These are phyloP conservation scores for Penicillium sumatraense DNA, from an alignment of 2,329 filamentous ascomycete genomes.

Conservation along the genomic window DNA sequence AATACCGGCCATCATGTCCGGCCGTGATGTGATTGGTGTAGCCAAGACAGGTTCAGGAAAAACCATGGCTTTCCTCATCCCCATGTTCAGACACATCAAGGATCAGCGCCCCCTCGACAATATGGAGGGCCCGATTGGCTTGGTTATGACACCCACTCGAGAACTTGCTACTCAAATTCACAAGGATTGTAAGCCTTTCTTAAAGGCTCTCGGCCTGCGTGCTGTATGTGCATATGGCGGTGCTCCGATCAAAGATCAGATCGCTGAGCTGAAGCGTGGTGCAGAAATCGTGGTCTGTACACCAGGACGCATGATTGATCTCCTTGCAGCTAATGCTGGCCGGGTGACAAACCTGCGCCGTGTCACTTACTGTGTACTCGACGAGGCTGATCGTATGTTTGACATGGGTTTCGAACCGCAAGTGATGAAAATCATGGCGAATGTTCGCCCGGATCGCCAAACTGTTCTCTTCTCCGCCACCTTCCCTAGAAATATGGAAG, in stretches of 20 bases:
- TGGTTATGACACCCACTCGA: constrained; percentile 93
- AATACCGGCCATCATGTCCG: constrained; percentile 92
- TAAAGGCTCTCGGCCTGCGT: constrained; percentile 82
- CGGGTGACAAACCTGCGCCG: constrained; percentile 87
- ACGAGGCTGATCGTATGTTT: constrained; percentile 98
- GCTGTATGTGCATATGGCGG: constrained; percentile 94
- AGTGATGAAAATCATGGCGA: constrained; percentile 93
- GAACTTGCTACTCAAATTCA: constrained; percentile 95
- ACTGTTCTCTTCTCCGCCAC: constrained; percentile 96
- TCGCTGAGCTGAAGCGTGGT: constrained; percentile 92
- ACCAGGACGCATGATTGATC: constrained; percentile 92
- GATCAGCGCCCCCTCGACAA: constrained; percentile 83
- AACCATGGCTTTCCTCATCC: constrained; percentile 91
- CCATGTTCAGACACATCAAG: constrained; percentile 98
- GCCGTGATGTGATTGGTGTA: constrained; percentile 91
- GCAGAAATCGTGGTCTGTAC: constrained; percentile 96
- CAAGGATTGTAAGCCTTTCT: constrained; percentile 89
- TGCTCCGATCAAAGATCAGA: constrained; percentile 95
- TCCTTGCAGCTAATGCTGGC: constrained; percentile 91
- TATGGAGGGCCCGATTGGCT: constrained; percentile 81
- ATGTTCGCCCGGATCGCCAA: constrained; percentile 88
- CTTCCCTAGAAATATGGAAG: constrained; percentile 91
- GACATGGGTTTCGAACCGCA: constrained; percentile 99
- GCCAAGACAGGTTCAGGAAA: constrained; percentile 98
- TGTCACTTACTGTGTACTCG: constrained; percentile 91